Evolutionary conservation across 176 grass and related monocot genomes (phyloP).

Genomic region (Bonia amplexicaulis): DNA sequence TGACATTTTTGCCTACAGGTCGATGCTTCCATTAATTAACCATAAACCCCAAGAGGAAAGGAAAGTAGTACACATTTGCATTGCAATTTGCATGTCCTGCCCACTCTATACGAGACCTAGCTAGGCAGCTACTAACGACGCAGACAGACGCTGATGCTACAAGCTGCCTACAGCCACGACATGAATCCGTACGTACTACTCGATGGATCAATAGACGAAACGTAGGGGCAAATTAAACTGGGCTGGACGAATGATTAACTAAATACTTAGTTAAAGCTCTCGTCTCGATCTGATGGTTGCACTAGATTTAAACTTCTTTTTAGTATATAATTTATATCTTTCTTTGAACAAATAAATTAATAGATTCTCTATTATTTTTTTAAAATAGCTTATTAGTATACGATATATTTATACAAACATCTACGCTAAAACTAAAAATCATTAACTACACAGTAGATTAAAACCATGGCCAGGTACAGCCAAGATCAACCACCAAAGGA

Average conservation of each 20-base stretch:
- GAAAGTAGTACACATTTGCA: not conserved
- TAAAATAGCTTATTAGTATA: too few relatives aligned
- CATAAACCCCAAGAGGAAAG: not conserved
- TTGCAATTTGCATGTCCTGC: not conserved
- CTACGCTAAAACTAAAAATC: too few relatives aligned
- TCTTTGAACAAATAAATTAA: too few relatives aligned
- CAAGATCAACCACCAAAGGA: not conserved
- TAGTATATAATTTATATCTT: too few relatives aligned
- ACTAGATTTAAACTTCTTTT: too few relatives aligned
- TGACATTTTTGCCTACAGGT: not conserved
- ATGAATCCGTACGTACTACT: not conserved
- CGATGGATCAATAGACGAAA: not conserved
- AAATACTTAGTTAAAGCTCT: too few relatives aligned
- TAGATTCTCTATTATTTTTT: too few relatives aligned
- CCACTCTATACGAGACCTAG: not conserved
- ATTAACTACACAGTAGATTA: too few relatives aligned
- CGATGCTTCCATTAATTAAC: not conserved
- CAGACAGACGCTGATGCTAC: not conserved
- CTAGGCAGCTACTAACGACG: not conserved
- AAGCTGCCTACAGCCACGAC: not conserved
- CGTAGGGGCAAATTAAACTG: not conserved
- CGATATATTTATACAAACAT: rapidly evolving
- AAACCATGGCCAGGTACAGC: not conserved
- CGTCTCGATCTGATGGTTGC: too few relatives aligned
- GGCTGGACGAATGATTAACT: too few relatives aligned